Percentiles rank a stretch among this genome's conserved stretches.
Conservation (phyloP, 371 early-diverging fungal species). For the Apophysomyces elegans region DNA sequence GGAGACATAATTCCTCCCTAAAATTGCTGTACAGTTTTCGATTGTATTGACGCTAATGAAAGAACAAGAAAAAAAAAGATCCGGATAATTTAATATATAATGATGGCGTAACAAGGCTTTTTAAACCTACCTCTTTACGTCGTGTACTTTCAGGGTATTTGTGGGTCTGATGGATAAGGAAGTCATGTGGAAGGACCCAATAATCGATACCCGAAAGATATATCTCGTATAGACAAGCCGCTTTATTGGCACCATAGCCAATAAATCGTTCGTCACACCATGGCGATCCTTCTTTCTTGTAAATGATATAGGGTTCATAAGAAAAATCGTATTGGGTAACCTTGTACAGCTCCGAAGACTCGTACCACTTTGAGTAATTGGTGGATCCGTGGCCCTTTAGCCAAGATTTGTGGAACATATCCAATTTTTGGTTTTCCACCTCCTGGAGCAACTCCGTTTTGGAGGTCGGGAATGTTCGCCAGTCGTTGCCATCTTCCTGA, state of each 20-base stretch:
- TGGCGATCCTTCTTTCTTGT: slow-evolving; percentile 61
- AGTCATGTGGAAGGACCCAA: slow-evolving; percentile 67
- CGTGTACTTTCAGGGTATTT: slow-evolving; percentile 67
- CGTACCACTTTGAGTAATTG: slow-evolving; percentile 64
- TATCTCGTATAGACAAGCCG: slow-evolving; percentile 73
- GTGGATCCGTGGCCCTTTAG: slow-evolving; percentile 69
- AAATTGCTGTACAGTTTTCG: slow-evolving; percentile 65
- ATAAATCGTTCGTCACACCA: slow-evolving; percentile 81
- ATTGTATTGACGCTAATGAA: slow-evolving; percentile 63
- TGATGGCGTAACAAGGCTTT: neutral
- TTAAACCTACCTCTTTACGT: slow-evolving; percentile 59
- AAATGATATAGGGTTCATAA: slow-evolving; percentile 72
- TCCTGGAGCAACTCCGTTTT: slow-evolving; percentile 49
- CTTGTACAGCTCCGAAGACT: slow-evolving; percentile 51
- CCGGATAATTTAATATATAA: neutral
- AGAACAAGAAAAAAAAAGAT: neutral
- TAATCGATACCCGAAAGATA: slow-evolving; percentile 70
- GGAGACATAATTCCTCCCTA: slow-evolving; percentile 67
- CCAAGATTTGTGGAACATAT: slow-evolving; percentile 68
- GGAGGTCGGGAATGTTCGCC: slow-evolving; percentile 56
- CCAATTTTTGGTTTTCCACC: slow-evolving; percentile 51
- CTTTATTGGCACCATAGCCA: slow-evolving; percentile 78
- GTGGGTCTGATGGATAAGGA: slow-evolving; percentile 72
- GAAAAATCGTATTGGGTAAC: slow-evolving; percentile 65
- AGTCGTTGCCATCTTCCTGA: slow-evolving; percentile 60